A percentile compares a stretch with the other conserved stretches of the same genome.
phyloP scores from a whole-genome alignment of 192 early-diverging fungal genomes.

The Podila epicladia region DNA sequence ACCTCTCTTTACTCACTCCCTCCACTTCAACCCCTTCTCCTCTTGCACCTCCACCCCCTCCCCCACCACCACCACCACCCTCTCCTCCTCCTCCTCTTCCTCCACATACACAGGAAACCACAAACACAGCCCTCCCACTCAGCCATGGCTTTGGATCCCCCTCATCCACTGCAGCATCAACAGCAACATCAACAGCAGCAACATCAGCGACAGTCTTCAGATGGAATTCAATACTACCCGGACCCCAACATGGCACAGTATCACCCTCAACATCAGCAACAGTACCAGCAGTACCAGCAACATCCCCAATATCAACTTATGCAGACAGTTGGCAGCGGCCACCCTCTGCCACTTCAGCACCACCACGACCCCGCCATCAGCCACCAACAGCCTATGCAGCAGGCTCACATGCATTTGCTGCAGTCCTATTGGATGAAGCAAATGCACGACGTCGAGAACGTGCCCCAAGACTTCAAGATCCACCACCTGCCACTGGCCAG shows the following conservation, averaged over 20 bases:
- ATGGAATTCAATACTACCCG: background rate
- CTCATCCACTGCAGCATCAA: background rate
- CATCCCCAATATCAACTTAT: constrained; percentile 28
- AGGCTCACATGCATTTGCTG: constrained; percentile 36
- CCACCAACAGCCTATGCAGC: constrained; percentile 44
- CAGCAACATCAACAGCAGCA: background rate
- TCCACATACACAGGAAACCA: background rate
- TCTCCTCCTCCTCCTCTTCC: background rate
- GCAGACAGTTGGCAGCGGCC: constrained; percentile 7
- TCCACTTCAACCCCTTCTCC: background rate
- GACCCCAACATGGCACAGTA: constrained; percentile 2
- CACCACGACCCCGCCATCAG: constrained; percentile 22
- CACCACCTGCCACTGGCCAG: constrained; percentile 92
- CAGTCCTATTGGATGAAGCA: constrained; percentile 79
- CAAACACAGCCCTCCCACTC: background rate
- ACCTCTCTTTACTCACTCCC: background rate
- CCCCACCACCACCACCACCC: too few relatives aligned
- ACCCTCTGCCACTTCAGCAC: constrained; percentile 27
- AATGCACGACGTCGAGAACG: constrained; percentile 70
- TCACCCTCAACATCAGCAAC: constrained; percentile 14
- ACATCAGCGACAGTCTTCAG: constrained; percentile 21
- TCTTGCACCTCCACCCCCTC: background rate
- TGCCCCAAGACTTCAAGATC: constrained; percentile 87
- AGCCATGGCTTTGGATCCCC: background rate
- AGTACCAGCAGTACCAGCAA: constrained; percentile 19